Evolutionary conservation across 352 stramenopile species (phyloP), one percentile per base, ranked within the genome.

Genomic region (Achlya hypogyna): DNA sequence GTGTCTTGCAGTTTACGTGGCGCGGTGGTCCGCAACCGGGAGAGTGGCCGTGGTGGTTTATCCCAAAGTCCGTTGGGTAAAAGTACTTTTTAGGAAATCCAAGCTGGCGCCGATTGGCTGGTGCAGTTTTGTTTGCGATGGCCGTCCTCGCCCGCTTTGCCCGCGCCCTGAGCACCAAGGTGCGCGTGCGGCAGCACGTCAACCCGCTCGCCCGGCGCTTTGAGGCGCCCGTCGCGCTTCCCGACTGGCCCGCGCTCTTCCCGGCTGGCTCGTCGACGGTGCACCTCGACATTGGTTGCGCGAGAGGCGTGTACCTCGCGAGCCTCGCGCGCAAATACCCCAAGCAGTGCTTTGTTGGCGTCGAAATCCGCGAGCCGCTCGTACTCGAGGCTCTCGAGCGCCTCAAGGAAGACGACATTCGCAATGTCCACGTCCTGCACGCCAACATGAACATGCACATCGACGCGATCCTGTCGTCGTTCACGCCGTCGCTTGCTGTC

Each of bases 361-460:
- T 95, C 0, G 86, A 95, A 73, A 95, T 95, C 71, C 84, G 86
- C 5, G 73, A 88, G 71, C 86, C 81, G 38, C 79, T 95, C 29
- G 62, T 95, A 29, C 65, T 82, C 38, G 80, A 90, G 52, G 84
- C 84, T 4, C 72, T 71, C 3, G 58, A 70, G 14, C 82, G 91
- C 53, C 74, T 75, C 0, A 31, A 73, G 53, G 72, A 63, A 5
- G 77, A 75, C 23, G 67, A 69, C 4, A 72, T 92, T n/a, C 32
- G 62, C 20, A 95, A 95, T 69, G 70, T 91, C 34, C 75, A 77
- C 12, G 82, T 93, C 35, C 38, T 95, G 12, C 84, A 93, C 59
- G 86, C 79, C 42, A 95, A 92, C 72, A 92, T 95, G 78, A 95
- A 93, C 70, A 69, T 89, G 49, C 86, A 95, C 51, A 78, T 89